Base-by-base conservation (phyloP, 352 stramenopile species). In the Globisporangium cederbergense region DNA sequence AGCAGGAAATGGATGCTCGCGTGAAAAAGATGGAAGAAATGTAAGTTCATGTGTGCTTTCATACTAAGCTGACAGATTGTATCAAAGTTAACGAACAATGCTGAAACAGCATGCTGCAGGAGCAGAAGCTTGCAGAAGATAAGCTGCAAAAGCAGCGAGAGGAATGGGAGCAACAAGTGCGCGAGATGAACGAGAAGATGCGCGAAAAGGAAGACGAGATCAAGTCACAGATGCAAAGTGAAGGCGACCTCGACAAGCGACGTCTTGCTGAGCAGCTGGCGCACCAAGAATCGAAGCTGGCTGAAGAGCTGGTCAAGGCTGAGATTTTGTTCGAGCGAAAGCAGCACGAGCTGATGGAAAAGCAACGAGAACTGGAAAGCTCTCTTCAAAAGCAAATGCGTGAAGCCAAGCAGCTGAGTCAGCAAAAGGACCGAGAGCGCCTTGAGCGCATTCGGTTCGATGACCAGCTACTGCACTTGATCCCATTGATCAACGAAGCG, bases 401-500 rank as follows among this genome's bases (percentile, higher is more conserved):
- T 22, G 83, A 92, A 68, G 88, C 86, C 5, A 81, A 89, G 45
- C 61, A 83, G 5, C 56, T 91, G 16, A 73, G 79, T 11, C 75
- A 84, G 1, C 79, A 87, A 36, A 95, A 95, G 47, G 86, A 95
- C 18, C 77, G 86, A 10, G 88, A 96, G 49, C 74, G 83, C 22
- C 22, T 78, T 1, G 85, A 97, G 58, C 74, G 83, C 10, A 66
- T 77, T 6, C 73, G 78, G 22, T 91, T 96, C n/a, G 88, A 96
- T 45, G 81, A 95, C 36, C 71, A 90, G n/a, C 60, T 97, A 4
- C 60, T 97, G 14, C 69, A 80, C 16, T 85, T 81, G 0, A 92
- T 97, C 36, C 87, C 87, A 2, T 66, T 96, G 1, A 71, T 97
- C 25, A 89, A 93, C 40, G 89, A 97, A 72, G 88, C 88, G 22